A percentile compares a stretch with the other conserved stretches of the same genome.
Evolutionary conservation across 2,329 filamentous ascomycete species (phyloP).

Genomic region (Arthrocladium fulminans): DNA sequence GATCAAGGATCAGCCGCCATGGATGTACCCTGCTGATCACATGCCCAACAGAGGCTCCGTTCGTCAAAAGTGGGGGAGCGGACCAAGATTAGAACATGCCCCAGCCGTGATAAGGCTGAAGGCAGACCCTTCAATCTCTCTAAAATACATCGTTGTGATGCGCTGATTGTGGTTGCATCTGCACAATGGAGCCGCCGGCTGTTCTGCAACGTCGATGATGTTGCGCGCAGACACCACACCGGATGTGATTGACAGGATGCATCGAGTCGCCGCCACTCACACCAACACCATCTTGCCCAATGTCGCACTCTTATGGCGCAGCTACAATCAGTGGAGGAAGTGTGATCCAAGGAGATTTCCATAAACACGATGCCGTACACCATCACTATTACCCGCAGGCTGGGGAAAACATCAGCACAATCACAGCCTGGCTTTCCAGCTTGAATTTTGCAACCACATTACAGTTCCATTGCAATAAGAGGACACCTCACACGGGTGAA

Average conservation of each 20-base stretch:
- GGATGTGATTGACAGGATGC: not conserved
- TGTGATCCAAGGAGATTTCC: not conserved
- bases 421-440: not conserved
- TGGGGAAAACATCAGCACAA: not conserved
- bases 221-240: not conserved
- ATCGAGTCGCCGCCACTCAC: not conserved
- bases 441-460: not conserved
- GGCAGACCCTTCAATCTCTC: no score
- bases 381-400: not conserved
- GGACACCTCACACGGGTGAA: not conserved
- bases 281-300: not conserved
- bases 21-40: no score
- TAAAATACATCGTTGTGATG: no score
- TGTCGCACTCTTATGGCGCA: not conserved
- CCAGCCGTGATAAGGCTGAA: no score
- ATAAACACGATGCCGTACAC: not conserved
- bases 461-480: constrained; percentile 1
- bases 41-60: no score
- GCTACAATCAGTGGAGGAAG: not conserved
- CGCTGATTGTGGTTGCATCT: no score
- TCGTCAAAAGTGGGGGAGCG: no score
- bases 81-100: no score
- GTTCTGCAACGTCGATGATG: no score
- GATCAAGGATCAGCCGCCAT: no score
- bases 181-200: no score